These are phyloP conservation scores for Cyberlindnera xishuangbannaensis DNA, from an alignment of 805 yeast species.

Conservation along the genomic window DNA sequence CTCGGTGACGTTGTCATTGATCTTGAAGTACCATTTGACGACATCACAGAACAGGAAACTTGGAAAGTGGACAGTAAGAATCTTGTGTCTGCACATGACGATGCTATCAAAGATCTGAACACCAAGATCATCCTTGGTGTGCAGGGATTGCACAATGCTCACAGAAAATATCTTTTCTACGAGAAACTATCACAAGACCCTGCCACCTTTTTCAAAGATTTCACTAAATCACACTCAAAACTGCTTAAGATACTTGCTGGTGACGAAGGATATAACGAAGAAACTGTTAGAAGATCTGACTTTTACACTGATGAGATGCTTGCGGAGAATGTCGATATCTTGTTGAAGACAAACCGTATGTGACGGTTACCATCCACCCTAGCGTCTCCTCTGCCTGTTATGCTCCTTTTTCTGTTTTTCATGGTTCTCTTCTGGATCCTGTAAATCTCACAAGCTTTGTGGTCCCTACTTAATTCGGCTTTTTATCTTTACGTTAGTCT, in stretches of 20 bases:
- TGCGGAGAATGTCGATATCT: constrained; percentile 70
- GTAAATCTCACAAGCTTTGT: too few species aligned
- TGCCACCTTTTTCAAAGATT: constrained; percentile 60
- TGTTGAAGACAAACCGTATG: constrained; percentile 48
- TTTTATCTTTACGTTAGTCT: too few species aligned
- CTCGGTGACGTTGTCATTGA: constrained; percentile 79
- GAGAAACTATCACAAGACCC: constrained; percentile 72
- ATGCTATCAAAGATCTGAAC: constrained; percentile 29
- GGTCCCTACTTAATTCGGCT: too few species aligned
- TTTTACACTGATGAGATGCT: constrained; percentile 74
- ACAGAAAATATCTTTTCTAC: constrained; percentile 75
- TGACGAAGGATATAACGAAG: constrained; percentile 88
- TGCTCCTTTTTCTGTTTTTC: too few species aligned
- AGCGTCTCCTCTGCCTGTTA: too few species aligned
- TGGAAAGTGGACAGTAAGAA: constrained; percentile 29
- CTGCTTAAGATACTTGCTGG: constrained; percentile 82
- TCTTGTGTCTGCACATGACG: constrained; percentile 23
- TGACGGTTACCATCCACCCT: too few species aligned
- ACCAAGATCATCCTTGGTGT: constrained; percentile 34
- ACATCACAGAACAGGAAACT: constrained; percentile 23
- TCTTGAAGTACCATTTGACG: constrained; percentile 50
- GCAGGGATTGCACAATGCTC: constrained; percentile 44
- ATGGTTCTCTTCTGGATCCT: too few species aligned
- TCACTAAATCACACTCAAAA: constrained; percentile 76
- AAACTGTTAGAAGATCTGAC: constrained; percentile 74